Base-by-base conservation (phyloP, 441 rosid genomes). In the Caryocar brasiliense region DNA sequence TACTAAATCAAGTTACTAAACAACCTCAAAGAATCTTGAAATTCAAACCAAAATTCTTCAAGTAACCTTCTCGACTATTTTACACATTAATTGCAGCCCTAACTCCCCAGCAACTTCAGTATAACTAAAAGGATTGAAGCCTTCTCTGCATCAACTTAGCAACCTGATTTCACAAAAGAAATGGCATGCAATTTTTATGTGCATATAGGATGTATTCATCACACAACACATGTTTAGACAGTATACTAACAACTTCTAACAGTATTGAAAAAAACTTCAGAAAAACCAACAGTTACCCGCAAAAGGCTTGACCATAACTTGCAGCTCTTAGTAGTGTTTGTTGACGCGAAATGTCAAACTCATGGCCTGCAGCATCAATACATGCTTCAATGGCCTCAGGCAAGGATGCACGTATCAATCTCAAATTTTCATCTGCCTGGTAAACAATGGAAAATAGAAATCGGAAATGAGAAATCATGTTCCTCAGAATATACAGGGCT, bases 341-440 rank as follows among this genome's bases (percentile, higher is more conserved):
- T 65, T 83, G 99, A 48, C 95, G 95, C 37, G 78, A 66, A 62
- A 78, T 62, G 66, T 86, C 84, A 72, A 82, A 93, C 61, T 93
- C 99, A 71, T 93, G 88, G 36, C 97, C 81, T 3, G 96, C 97
- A 64, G 97, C 95, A 81, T 93, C 93, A 55, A 89, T 69, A 65
- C 97, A 93, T 45, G 86, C 79, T 71, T 86, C 97, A 62, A 93
- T 96, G 64, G 99, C 99, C 76, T 82, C 93, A 22, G 85, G 83
- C 79, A 93, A 77, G 40, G 95, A 81, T 26, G 86, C 25, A 1
- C 85, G 83, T 50, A 93, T 93, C 65, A 89, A 64, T 72, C 99
- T 82, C 77, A 93, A 65, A 63, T 89, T 93, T 73, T 89, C 99
- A 75, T 89, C 97, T n/a, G 99, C 97, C 99, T 93, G 76, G 66